These are phyloP conservation scores for Beauveria pseudobassiana DNA, from an alignment of 2,329 filamentous ascomycete species.

Conservation along the genomic window DNA sequence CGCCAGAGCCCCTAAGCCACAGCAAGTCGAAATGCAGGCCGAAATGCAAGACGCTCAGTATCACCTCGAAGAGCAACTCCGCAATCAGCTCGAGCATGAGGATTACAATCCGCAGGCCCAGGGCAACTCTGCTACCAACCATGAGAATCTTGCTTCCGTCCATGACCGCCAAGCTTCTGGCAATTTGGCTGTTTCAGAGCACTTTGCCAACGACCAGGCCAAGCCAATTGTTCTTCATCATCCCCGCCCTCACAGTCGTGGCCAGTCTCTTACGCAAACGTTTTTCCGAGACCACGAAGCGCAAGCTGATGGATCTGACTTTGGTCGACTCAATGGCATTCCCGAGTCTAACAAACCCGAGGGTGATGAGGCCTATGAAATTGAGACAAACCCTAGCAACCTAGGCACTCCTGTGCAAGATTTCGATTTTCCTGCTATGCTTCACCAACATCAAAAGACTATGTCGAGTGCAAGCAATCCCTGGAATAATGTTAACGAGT, in stretches of 20 bases:
- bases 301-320: constrained; percentile 30
- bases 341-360: constrained; percentile 32
- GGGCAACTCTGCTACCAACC: constrained; percentile 19
- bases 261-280: constrained; percentile 62
- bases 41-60: constrained; percentile 84
- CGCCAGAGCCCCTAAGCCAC: constrained; percentile 41
- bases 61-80: constrained; percentile 71
- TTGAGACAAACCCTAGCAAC: constrained; percentile 68
- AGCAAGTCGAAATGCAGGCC: constrained; percentile 68
- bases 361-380: constrained; percentile 51
- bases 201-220: constrained; percentile 46
- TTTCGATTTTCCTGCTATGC: constrained; percentile 37
- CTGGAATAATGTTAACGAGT: constrained; percentile 43
- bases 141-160: constrained; percentile 19
- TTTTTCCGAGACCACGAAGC: constrained; percentile 52
- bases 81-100: constrained; percentile 70
- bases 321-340: constrained; percentile 33
- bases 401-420: constrained; percentile 54
- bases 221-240: constrained; percentile 58
- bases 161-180: constrained; percentile 39
- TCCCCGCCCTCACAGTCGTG: constrained; percentile 65
- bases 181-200: constrained; percentile 40
- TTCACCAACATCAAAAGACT: constrained; percentile 44
- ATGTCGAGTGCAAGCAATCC: constrained; percentile 55
- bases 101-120: constrained; percentile 62